Conservation (phyloP, 208 protist genomes). For the Trypanosoma lewisi region DNA sequence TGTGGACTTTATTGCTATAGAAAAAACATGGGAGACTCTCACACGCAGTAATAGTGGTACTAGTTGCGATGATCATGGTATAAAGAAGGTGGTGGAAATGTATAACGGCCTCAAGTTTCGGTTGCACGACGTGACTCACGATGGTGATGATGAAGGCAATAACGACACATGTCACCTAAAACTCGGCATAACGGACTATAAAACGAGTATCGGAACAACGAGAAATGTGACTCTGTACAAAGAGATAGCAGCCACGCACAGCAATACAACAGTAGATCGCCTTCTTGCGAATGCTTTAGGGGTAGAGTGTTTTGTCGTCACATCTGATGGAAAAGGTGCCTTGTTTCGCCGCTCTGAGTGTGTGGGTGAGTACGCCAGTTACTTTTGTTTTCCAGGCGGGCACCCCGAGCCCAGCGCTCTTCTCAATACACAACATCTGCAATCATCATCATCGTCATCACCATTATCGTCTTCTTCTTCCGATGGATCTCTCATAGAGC, state of each 20-base stretch:
- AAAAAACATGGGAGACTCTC: slow-evolving; percentile 26
- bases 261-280: neutral
- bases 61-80: neutral
- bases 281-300: slow-evolving; percentile 44
- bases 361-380: slow-evolving; percentile 40
- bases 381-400: slow-evolving; percentile 43
- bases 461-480: too few species aligned
- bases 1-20: slow-evolving; percentile 21
- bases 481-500: slow-evolving; percentile 1
- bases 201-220: slow-evolving; percentile 36
- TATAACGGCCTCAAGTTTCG: slow-evolving; percentile 56
- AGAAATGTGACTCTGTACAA: slow-evolving; percentile 16
- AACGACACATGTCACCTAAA: slow-evolving; percentile 24
- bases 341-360: slow-evolving; percentile 34
- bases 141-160: too few species aligned
- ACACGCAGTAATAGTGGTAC: neutral
- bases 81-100: slow-evolving; percentile 14
- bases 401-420: slow-evolving; percentile 40
- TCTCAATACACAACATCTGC: slow-evolving; percentile 16
- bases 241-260: slow-evolving; percentile 1
- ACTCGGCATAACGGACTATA: slow-evolving; percentile 55
- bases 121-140: slow-evolving; percentile 16
- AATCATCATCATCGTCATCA: too few species aligned
- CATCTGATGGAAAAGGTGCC: slow-evolving; percentile 30
- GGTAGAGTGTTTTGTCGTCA: slow-evolving; percentile 39